phyloP scores from a whole-genome alignment of 805 yeast genomes.

The Yarrowia sp. region DNA sequence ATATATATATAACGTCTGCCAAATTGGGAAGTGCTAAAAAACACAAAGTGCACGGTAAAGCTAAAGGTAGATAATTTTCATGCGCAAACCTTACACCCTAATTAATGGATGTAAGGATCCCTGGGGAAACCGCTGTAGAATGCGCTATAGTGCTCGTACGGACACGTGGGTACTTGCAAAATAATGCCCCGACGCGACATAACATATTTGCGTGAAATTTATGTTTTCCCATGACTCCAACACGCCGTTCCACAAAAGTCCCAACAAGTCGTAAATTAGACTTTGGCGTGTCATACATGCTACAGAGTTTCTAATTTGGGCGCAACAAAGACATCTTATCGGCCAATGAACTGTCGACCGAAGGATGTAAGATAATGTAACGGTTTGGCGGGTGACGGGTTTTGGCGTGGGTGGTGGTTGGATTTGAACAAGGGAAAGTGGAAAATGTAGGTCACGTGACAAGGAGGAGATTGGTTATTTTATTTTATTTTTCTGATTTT shows the following conservation, averaged over 20 bases:
- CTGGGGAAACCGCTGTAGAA: not conserved
- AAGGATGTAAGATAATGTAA: constrained; percentile 26
- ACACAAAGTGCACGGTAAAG: not conserved
- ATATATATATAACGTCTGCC: constrained; percentile 24
- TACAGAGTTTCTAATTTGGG: constrained; percentile 25
- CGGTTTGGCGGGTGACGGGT: not conserved
- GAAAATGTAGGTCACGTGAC: no score
- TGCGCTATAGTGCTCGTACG: not conserved
- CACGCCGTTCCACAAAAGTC: not conserved
- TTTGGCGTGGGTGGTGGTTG: not conserved
- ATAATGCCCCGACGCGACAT: not conserved
- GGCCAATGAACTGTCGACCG: constrained; percentile 25
- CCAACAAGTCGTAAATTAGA: constrained; percentile 12
- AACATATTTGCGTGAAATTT: not conserved
- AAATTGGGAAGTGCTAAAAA: constrained; percentile 10
- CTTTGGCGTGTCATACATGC: not conserved
- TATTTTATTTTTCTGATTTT: not conserved
- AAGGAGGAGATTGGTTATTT: not conserved
- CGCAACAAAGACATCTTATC: constrained; percentile 26
- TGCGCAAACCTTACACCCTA: not conserved
- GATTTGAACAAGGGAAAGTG: not conserved
- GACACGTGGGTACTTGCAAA: not conserved
- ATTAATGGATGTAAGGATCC: not conserved
- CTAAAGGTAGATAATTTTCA: constrained; percentile 16
- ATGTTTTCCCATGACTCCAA: not conserved